Conservation (phyloP, 805 yeast genomes). For the Sugiyamaella floridensis region DNA sequence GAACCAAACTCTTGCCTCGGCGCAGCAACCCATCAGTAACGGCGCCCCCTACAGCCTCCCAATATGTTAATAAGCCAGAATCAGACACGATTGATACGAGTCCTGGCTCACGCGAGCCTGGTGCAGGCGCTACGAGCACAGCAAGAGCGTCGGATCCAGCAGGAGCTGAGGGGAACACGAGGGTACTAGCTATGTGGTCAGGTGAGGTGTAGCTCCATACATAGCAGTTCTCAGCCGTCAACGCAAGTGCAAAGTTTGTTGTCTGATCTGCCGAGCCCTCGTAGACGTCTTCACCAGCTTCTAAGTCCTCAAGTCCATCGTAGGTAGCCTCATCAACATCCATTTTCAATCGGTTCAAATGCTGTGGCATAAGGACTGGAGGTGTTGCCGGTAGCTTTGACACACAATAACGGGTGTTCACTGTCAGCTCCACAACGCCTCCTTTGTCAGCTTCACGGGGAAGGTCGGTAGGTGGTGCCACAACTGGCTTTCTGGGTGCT, state of each 20-base stretch:
- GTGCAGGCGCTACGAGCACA: constrained; percentile 49
- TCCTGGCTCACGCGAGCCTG: constrained; percentile 56
- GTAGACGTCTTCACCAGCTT: constrained; percentile 10
- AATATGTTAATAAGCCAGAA: constrained; percentile 56
- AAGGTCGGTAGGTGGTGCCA: not conserved
- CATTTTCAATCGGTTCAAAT: constrained; percentile 17
- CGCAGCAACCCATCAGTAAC: constrained; percentile 55
- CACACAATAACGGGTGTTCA: constrained; percentile 52
- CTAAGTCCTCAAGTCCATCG: not conserved
- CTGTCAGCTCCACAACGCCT: constrained; percentile 45
- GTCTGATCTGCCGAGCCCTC: constrained; percentile 43
- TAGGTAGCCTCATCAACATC: not conserved
- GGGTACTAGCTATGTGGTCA: constrained; percentile 51
- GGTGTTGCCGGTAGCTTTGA: constrained; percentile 54
- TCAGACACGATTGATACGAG: constrained; percentile 55
- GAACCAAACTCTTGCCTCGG: constrained; percentile 30
- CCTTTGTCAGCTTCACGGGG: constrained; percentile 5
- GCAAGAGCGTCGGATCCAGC: constrained; percentile 37
- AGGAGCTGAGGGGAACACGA: constrained; percentile 39
- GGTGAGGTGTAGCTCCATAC: constrained; percentile 65
- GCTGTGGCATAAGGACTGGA: constrained; percentile 25
- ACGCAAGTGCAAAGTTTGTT: constrained; percentile 44
- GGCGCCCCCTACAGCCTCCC: constrained; percentile 67
- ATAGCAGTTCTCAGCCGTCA: constrained; percentile 45
- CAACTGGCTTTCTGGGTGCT: not conserved